Conservation (phyloP, 306 rosid genomes). For the Inga leiocalycina region DNA sequence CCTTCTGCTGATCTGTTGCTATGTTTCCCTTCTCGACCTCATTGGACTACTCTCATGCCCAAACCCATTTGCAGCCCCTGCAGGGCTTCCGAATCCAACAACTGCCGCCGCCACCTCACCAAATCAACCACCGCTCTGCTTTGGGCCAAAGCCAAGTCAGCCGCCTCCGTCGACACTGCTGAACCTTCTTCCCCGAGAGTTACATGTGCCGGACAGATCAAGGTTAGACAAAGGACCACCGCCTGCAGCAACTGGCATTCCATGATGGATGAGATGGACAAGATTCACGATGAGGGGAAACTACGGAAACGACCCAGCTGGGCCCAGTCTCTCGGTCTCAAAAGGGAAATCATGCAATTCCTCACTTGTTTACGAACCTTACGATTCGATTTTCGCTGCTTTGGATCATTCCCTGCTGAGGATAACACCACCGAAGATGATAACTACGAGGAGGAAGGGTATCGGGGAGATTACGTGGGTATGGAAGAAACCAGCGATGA, state of each 20-base stretch:
- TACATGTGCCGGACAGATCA: slow-evolving; percentile 91
- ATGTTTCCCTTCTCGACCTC: slow-evolving; percentile 86
- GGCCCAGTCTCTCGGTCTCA: slow-evolving; percentile 68
- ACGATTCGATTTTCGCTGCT: slow-evolving; percentile 72
- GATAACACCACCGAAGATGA: slow-evolving; percentile 61
- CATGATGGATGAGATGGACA: slow-evolving; percentile 89
- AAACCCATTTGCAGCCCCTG: slow-evolving; percentile 86
- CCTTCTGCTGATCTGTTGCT: slow-evolving; percentile 79
- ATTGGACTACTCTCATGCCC: slow-evolving; percentile 56
- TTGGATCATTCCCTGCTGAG: slow-evolving; percentile 59
- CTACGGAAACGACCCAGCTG: slow-evolving; percentile 53
- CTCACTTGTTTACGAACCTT: slow-evolving; percentile 71
- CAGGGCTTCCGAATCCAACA: slow-evolving; percentile 50
- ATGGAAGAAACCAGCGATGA: slow-evolving; percentile 40
- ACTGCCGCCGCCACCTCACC: slow-evolving; percentile 45
- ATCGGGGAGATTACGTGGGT: slow-evolving; percentile 32
- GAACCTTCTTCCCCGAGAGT: slow-evolving; percentile 95
- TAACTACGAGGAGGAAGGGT: slow-evolving; percentile 18
- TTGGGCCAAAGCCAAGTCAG: slow-evolving; percentile 71
- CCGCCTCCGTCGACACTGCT: slow-evolving; percentile 54
- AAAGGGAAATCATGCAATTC: slow-evolving; percentile 83
- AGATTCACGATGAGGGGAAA: slow-evolving; percentile 56
- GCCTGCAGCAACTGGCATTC: slow-evolving; percentile 79
- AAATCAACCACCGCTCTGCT: slow-evolving; percentile 53
- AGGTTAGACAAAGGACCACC: slow-evolving; percentile 56